Base-by-base conservation (phyloP, 2,329 filamentous ascomycete species). In the Botrytis cinerea region DNA sequence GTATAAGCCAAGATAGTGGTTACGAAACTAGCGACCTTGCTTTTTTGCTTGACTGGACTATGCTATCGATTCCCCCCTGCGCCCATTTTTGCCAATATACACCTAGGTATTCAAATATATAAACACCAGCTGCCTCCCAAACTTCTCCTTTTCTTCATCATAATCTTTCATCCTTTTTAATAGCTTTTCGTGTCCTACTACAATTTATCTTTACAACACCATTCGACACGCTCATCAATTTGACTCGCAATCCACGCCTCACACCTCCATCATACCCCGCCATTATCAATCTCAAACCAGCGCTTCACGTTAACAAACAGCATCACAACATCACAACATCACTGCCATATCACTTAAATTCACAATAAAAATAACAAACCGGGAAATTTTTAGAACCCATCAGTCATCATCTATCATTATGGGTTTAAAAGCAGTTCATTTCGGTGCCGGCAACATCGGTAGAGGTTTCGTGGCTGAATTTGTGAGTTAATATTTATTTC, bases 401-500 rank as follows among this genome's bases (percentile, higher is more conserved):
- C n/a, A 12, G 20, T 72, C 66, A 43, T n/a, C 22, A 69, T 46
- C 22, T 28, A 57, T 72, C 71, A 77, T 43, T 14, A 78, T 77
- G 75, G 73, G 71, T 67, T 90, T 89, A 82, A 93, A 92, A 82
- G 93, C 93, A 78, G 89, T 95, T 82, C 93, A 95, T 85, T 95
- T 96, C 79, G 93, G 93, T 78, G 92, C 92, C 80, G 93, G 93
- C 81, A 95, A 95, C 83, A 95, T 96, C 81, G 93, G 91, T 61
- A 48, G 80, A 75, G 80, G 80, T 20, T 81, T 81, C 66, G 80
- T 81, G n/a, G 80, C 79, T 70, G 62, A 72, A 48, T 72, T 72
- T 68, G 71, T 72, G 43, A 57, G 71, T 72, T 7, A 3, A 14
- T 16, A 14, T n/a, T 9, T 12, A 35, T 12, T n/a, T 20, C 9